Conservation (phyloP, 1,284 basidiomycete genomes). For the Hypsizygus ulmarius region DNA sequence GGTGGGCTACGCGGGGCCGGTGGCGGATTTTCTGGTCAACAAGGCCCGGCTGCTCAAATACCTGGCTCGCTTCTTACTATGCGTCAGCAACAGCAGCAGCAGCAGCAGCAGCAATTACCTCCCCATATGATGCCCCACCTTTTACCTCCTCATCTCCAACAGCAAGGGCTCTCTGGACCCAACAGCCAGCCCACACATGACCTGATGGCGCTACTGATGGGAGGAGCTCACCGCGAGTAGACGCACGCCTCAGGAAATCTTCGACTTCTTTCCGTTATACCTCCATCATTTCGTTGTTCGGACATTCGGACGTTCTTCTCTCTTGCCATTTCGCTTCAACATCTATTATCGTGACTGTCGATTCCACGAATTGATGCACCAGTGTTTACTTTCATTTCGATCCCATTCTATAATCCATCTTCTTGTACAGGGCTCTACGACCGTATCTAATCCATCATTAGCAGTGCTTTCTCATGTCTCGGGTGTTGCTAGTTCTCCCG, state of each 20-base stretch:
- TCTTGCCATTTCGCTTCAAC: conserved; percentile 8
- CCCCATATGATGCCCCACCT: conserved; percentile 57
- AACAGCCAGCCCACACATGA: conserved; percentile 63
- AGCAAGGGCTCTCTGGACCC: conserved; percentile 46
- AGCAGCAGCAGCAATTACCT: conserved; percentile 46
- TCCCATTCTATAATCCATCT: conserved; percentile 7
- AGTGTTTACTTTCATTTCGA: conserved; percentile 8
- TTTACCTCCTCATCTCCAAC: conserved; percentile 60
- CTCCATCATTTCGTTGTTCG: background rate
- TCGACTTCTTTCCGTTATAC: conserved; percentile 1
- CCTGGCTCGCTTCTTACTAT: conserved; percentile 37
- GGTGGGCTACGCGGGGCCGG: conserved; percentile 41
- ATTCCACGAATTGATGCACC: conserved; percentile 4
- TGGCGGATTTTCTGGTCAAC: conserved; percentile 52
- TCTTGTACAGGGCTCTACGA: conserved; percentile 14
- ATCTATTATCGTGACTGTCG: conserved; percentile 1
- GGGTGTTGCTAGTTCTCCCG: conserved; percentile 13
- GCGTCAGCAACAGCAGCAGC: conserved; percentile 32
- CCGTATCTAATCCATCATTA: conserved; percentile 17
- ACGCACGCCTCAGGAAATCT: background rate
- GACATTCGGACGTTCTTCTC: background rate
- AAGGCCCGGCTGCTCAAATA: conserved; percentile 37
- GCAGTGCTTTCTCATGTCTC: conserved; percentile 7
- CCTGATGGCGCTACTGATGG: conserved; percentile 78
- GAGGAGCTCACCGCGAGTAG: conserved; percentile 63